These are phyloP conservation scores for Elongisporangium prolatum DNA, from an alignment of 352 stramenopile species.

Conservation along the genomic window DNA sequence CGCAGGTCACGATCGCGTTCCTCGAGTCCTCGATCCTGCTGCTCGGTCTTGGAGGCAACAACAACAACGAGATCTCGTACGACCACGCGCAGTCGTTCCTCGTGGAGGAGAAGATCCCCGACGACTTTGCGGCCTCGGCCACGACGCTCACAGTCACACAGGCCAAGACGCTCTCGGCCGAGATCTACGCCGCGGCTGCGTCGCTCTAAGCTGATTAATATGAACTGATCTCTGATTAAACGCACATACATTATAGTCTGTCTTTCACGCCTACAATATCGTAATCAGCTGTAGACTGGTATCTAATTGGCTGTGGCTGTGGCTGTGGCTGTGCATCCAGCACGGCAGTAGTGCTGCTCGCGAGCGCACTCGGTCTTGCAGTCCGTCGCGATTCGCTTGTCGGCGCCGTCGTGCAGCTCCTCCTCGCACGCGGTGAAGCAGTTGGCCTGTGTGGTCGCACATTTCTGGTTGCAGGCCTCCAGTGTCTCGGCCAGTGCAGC, in stretches of 20 bases:
- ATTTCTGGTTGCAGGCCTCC: constrained; percentile 3
- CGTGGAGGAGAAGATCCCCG: constrained; percentile 40
- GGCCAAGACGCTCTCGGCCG: constrained; percentile 30
- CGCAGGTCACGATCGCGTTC: constrained; percentile 26
- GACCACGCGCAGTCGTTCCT: constrained; percentile 42
- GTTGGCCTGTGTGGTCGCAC: not conserved
- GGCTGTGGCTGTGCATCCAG: constrained; percentile 10
- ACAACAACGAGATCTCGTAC: constrained; percentile 34
- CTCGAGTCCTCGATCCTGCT: constrained; percentile 30
- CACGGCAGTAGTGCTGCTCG: constrained; percentile 19
- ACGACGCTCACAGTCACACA: constrained; percentile 30
- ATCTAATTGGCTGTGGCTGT: too few species aligned
- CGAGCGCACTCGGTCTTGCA: constrained; percentile 23
- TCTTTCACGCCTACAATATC: too few species aligned
- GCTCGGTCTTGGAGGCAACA: constrained; percentile 24
- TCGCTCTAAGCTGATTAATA: too few species aligned
- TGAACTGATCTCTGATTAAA: too few species aligned
- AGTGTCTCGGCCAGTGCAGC: too few species aligned
- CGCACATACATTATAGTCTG: too few species aligned
- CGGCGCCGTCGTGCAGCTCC: constrained; percentile 1
- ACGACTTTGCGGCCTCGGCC: constrained; percentile 28
- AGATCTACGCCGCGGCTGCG: constrained; percentile 13
- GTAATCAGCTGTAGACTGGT: too few species aligned
- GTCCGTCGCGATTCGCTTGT: constrained; percentile 11
- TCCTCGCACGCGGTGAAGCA: constrained; percentile 13